Conservation (phyloP, 805 yeast genomes). For the Starmerella davenportii region DNA sequence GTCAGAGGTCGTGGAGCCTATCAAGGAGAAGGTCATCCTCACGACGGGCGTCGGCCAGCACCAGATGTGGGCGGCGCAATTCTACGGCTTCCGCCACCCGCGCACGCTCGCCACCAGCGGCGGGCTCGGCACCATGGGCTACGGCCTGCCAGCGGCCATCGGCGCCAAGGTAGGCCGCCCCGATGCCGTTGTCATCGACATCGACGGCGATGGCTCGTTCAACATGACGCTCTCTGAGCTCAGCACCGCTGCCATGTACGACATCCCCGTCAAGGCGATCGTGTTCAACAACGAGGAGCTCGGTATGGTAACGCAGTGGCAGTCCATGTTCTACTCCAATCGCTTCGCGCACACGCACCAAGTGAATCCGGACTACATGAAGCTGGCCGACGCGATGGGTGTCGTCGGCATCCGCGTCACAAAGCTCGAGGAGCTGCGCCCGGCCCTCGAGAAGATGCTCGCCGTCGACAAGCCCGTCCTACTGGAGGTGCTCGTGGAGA, state of each 20-base stretch:
- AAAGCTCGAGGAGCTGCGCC: conserved; percentile 46
- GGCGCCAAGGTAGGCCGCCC: conserved; percentile 97
- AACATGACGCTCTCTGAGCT: conserved; percentile 92
- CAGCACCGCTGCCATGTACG: conserved; percentile 85
- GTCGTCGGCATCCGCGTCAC: conserved; percentile 60
- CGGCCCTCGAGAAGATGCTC: conserved; percentile 48
- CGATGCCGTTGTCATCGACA: conserved; percentile 84
- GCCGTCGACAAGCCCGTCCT: conserved; percentile 68
- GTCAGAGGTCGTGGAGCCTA: conserved; percentile 48
- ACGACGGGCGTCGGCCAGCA: conserved; percentile 99
- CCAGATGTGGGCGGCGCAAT: conserved; percentile 99
- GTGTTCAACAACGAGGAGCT: conserved; percentile 94
- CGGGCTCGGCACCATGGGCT: conserved; percentile 98
- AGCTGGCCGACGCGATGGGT: conserved; percentile 89
- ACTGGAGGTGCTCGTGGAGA: conserved; percentile 76
- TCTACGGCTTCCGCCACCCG: conserved; percentile 84
- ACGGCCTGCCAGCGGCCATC: conserved; percentile 91
- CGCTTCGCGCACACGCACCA: conserved; percentile 98
- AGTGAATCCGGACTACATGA: conserved; percentile 80
- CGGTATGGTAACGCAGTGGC: conserved; percentile 99
- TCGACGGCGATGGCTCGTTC: conserved; percentile 98
- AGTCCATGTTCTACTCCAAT: conserved; percentile 88
- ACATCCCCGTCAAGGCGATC: conserved; percentile 74
- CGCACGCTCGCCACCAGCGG: conserved; percentile 94
- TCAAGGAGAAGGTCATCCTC: conserved; percentile 57